Base-by-base conservation (phyloP, 2,329 filamentous ascomycete species). In the Calonectria multiphialidica region DNA sequence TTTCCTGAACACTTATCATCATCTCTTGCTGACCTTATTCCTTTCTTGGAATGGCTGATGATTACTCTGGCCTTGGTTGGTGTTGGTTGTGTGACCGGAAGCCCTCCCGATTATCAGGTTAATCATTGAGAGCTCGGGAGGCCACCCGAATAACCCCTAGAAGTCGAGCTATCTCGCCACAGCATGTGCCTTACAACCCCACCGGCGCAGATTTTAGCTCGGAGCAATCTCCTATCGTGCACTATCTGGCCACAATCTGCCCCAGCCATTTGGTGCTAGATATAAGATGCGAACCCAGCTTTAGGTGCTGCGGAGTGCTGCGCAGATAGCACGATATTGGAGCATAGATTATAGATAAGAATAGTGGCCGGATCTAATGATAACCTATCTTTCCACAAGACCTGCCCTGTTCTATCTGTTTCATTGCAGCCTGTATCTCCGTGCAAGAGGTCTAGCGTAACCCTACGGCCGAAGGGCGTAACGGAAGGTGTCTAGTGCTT, bases 131-230 rank as follows among this genome's bases (percentile, higher is more conserved):
- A 23, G 21, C n/a, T 59, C 53, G 53, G 53, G 13, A 59, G 13
- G 21, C 33, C 53, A 25, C 21, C 53, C 53, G 53, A 59, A 3
- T 40, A 18, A n/a, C 33, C 21, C n/a, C n/a, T 21, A 23, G 53
- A 40, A 59, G 25, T 23, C 21, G 2, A 37, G 33, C 7, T 59
- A 59, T 59, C 53, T 59, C 53, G 35, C 53, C 53, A 59, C 53
- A 28, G 33, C 13, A 18, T 25, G 21, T 12, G 33, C 40, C 53
- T 13, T 37, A 25, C 12, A 40, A 33, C 53, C 53, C 53, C 53
- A 21, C 53, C 21, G 53, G 33, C 53, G 53, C 53, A 59, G n/a
- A 40, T 10, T 59, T 59, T 59, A 59, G 53, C 53, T 59, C 53
- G 35, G 53, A 59, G 35, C 21, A 59, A 59, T 59, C 53, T 59